A percentile compares a stretch with the other conserved stretches of the same genome.
phyloP scores from a whole-genome alignment of 2,329 filamentous ascomycete genomes.

The Cercospora berteroae region DNA sequence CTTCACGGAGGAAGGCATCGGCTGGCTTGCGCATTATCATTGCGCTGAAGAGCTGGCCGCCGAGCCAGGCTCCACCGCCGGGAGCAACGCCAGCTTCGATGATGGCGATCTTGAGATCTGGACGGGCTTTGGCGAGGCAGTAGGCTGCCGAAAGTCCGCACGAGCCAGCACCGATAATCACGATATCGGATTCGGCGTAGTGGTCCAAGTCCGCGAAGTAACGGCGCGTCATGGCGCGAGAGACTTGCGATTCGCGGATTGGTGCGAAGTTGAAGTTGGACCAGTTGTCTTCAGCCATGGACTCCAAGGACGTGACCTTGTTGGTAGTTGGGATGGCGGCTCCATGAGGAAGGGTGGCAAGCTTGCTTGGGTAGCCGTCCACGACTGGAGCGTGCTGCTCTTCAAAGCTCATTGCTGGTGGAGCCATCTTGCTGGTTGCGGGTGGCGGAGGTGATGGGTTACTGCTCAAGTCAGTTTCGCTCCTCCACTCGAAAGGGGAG shows the following conservation, averaged over 20 bases:
- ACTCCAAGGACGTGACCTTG: constrained; percentile 51
- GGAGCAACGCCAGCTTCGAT: constrained; percentile 85
- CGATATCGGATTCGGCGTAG: constrained; percentile 89
- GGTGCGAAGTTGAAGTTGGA: constrained; percentile 76
- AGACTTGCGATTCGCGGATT: constrained; percentile 89
- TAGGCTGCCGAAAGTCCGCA: constrained; percentile 85
- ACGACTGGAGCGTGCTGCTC: constrained; percentile 39
- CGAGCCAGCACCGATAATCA: constrained; percentile 87
- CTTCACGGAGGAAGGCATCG: constrained; percentile 75
- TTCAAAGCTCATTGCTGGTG: constrained; percentile 61
- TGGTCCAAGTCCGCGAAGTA: constrained; percentile 88
- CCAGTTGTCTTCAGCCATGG: constrained; percentile 71
- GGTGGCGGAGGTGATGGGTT: constrained; percentile 26
- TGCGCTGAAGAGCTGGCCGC: constrained; percentile 89
- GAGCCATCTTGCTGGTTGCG: constrained; percentile 7
- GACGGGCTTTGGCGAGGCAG: constrained; percentile 76
- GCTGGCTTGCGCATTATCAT: constrained; percentile 96
- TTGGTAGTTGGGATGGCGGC: constrained; percentile 38
- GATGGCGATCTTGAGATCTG: constrained; percentile 88
- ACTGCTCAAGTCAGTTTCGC: constrained; percentile 42
- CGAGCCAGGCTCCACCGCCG: constrained; percentile 87
- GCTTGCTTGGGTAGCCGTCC: constrained; percentile 44
- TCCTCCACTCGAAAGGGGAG: constrained; percentile 42
- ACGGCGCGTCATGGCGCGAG: constrained; percentile 83
- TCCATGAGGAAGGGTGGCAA: constrained; percentile 42